These are phyloP conservation scores for Rhodotorula sphaerocarpa DNA, from an alignment of 768 basidiomycete species.

Conservation along the genomic window DNA sequence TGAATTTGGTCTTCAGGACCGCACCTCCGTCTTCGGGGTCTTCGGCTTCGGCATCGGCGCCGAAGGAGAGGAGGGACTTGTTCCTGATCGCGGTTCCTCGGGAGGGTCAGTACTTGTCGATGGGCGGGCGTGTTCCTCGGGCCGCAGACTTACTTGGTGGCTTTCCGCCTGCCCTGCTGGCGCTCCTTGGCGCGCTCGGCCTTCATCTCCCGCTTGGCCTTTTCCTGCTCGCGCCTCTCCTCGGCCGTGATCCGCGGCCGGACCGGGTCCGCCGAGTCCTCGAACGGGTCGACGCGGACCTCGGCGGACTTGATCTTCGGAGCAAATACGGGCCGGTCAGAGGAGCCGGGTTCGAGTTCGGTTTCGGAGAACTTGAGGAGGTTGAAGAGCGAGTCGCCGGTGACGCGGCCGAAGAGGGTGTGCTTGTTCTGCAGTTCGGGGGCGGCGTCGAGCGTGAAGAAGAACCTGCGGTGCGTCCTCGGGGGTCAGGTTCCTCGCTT, in stretches of 20 bases:
- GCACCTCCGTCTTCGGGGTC: slow-evolving; percentile 42
- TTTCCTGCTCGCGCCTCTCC: slow-evolving; percentile 63
- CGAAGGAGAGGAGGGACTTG: slow-evolving; percentile 81
- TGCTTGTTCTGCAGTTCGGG: slow-evolving; percentile 82
- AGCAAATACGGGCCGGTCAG: slow-evolving; percentile 75
- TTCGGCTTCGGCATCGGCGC: slow-evolving; percentile 51
- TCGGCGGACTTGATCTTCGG: slow-evolving; percentile 79
- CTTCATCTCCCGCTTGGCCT: slow-evolving; percentile 66
- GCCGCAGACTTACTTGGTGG: slow-evolving; percentile 66
- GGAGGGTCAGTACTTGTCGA: neutral
- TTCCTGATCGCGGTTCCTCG: slow-evolving; percentile 52
- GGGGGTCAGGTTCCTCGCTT: neutral
- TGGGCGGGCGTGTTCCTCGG: neutral
- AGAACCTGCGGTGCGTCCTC: slow-evolving; percentile 40
- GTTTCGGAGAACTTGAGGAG: slow-evolving; percentile 42
- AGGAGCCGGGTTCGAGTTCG: slow-evolving; percentile 60
- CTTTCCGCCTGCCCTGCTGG: slow-evolving; percentile 54
- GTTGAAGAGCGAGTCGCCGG: slow-evolving; percentile 59
- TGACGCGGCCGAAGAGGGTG: slow-evolving; percentile 76
- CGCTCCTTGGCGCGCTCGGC: slow-evolving; percentile 68
- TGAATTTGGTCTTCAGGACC: slow-evolving; percentile 29
- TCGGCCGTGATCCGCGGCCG: slow-evolving; percentile 91
- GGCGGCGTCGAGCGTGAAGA: slow-evolving; percentile 73
- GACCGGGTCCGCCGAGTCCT: slow-evolving; percentile 56
- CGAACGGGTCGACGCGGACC: slow-evolving; percentile 87